A percentile compares a stretch with the other conserved stretches of the same genome.
Evolutionary conservation across 2,329 filamentous ascomycete species (phyloP).

Genomic region (Trichoderma simmonsii): DNA sequence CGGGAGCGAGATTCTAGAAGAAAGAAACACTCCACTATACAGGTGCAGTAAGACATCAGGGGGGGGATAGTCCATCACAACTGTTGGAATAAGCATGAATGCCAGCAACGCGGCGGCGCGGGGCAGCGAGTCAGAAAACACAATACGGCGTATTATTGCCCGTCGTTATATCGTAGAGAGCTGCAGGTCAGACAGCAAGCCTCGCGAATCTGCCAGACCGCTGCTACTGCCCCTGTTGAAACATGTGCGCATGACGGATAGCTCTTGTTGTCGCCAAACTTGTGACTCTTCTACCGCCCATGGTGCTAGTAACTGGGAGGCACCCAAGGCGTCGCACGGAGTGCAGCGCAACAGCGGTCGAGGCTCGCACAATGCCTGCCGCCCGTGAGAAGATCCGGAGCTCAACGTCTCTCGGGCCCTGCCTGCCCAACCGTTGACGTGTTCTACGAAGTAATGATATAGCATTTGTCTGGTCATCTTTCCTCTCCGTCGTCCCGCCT

Average conservation of each 20-base stretch:
- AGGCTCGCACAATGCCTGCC: neutral
- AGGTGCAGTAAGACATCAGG: neutral
- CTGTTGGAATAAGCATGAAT: slow-evolving; percentile 11
- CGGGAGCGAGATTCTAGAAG: slow-evolving; percentile 12
- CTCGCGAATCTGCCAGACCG: slow-evolving; percentile 16
- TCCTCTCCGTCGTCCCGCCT: neutral
- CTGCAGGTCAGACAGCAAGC: slow-evolving; percentile 9
- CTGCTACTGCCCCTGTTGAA: neutral
- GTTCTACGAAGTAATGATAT: neutral
- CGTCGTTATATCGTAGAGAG: neutral
- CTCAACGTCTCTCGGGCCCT: neutral
- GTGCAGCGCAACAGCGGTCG: neutral
- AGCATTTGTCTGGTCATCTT: neutral
- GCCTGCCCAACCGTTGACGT: neutral
- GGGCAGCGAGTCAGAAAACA: slow-evolving; percentile 3
- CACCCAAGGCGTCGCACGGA: neutral
- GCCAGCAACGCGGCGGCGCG: slow-evolving; percentile 10
- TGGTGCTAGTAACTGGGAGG: neutral
- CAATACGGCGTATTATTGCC: neutral
- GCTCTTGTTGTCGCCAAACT: slow-evolving; percentile 2
- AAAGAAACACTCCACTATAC: slow-evolving; percentile 2
- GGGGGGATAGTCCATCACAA: neutral
- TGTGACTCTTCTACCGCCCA: neutral
- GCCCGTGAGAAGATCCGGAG: neutral
- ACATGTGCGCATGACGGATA: neutral